A percentile compares a stretch with the other conserved stretches of the same genome.
Evolutionary conservation across 257 asterid genomes (phyloP).

Genomic region (Cinchona pubescens): DNA sequence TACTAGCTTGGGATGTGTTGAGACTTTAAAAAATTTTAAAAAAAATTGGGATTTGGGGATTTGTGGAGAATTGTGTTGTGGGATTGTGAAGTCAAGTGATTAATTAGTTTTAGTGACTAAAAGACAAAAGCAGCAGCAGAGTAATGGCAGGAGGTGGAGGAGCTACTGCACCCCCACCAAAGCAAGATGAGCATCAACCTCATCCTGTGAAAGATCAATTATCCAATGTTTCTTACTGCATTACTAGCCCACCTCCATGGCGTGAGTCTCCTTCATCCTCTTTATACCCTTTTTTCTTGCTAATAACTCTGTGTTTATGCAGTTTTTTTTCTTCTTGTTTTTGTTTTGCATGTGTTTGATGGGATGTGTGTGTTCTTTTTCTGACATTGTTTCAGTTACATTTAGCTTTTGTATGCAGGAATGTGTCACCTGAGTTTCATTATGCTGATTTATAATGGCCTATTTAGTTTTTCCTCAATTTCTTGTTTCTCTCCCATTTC

Average conservation of each 20-base stretch:
- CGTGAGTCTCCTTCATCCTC: conserved; percentile 48
- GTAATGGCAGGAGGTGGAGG: conserved; percentile 79
- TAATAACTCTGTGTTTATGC: not conserved
- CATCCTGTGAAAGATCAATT: conserved; percentile 88
- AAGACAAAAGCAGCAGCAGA: conserved; percentile 14
- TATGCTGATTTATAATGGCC: not conserved
- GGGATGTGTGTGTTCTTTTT: not conserved
- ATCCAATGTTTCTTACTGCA: conserved; percentile 82
- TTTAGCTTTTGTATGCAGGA: not conserved
- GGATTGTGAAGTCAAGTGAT: not conserved
- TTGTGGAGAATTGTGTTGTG: conserved; percentile 15
- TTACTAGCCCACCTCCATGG: conserved; percentile 95
- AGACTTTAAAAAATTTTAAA: not conserved
- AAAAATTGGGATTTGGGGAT: conserved; percentile 7
- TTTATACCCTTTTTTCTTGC: conserved; percentile 4
- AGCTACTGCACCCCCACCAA: conserved; percentile 66
- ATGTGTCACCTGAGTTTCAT: not conserved
- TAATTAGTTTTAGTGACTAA: conserved; percentile 2
- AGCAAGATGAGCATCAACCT: conserved; percentile 71
- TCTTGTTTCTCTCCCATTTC: not conserved
- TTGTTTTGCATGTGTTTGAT: not conserved
- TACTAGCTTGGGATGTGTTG: conserved; percentile 7
- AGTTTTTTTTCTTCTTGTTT: not conserved
- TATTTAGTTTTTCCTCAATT: not conserved
- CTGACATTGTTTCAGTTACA: not conserved